Evolutionary conservation across 1,284 basidiomycete genomes (phyloP).

Genomic region (Papiliotrema laurentii): DNA sequence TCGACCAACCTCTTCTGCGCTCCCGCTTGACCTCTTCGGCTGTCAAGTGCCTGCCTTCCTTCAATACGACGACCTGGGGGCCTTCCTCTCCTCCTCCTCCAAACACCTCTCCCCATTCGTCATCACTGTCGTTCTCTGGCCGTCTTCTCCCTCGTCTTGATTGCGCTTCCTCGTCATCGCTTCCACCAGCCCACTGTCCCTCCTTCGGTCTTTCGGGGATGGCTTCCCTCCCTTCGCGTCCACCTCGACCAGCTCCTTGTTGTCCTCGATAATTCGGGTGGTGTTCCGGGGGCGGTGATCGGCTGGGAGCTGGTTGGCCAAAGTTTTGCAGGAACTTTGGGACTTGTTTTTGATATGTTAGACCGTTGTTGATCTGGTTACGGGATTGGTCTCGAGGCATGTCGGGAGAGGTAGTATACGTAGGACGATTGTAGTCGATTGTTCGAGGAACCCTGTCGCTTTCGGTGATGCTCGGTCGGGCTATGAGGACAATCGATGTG

Average conservation of each 20-base stretch:
- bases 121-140: conserved; percentile 56
- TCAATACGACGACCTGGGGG: conserved; percentile 78
- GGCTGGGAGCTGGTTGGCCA: conserved; percentile 20
- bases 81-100: conserved; percentile 72
- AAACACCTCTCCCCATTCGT: conserved; percentile 66
- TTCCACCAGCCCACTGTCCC: conserved; percentile 37
- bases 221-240: conserved; percentile 12
- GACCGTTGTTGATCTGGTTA: conserved; percentile 25
- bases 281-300: conserved; percentile 11
- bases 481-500: neutral
- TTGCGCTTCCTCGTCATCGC: conserved; percentile 26
- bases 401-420: neutral
- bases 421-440: neutral
- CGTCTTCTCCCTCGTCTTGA: conserved; percentile 12
- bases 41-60: conserved; percentile 74
- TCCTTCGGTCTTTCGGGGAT: conserved; percentile 36
- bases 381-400: conserved; percentile 15
- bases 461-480: too few relatives aligned
- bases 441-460: too few relatives aligned
- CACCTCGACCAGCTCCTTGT: neutral
- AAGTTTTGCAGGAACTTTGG: conserved; percentile 42
- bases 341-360: conserved; percentile 28
- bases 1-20: conserved; percentile 61
- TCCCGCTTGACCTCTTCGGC: conserved; percentile 70
- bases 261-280: neutral